Evolutionary conservation across 2,329 filamentous ascomycete genomes (phyloP).

Genomic region (Colletotrichum karsti): DNA sequence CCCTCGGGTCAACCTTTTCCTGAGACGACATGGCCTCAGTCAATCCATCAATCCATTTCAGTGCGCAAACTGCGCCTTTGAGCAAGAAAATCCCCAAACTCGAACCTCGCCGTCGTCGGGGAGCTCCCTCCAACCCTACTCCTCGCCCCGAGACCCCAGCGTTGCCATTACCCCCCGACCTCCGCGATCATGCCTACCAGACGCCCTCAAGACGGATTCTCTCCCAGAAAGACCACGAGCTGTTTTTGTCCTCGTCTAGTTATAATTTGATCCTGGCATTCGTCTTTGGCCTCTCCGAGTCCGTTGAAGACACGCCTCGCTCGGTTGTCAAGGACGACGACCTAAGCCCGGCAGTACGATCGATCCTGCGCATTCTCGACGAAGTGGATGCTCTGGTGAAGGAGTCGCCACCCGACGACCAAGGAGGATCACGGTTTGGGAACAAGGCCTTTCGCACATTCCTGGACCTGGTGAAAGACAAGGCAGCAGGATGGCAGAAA

Average conservation of each 20-base stretch:
- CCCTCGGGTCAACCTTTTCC: background rate
- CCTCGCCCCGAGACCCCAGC: conserved; percentile 80
- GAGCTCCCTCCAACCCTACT: conserved; percentile 59
- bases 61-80: background rate
- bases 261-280: conserved; percentile 83
- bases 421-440: conserved; percentile 89
- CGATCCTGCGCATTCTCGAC: conserved; percentile 75
- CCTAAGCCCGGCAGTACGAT: conserved; percentile 66
- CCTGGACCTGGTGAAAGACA: conserved; percentile 72
- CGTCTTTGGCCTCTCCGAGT: conserved; percentile 86
- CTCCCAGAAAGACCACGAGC: conserved; percentile 79
- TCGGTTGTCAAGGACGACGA: conserved; percentile 66
- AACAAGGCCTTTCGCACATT: conserved; percentile 91
- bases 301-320: conserved; percentile 75
- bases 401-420: conserved; percentile 81
- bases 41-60: background rate
- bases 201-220: conserved; percentile 82
- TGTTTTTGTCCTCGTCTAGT: conserved; percentile 82
- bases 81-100: conserved; percentile 67
- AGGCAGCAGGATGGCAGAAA: conserved; percentile 69
- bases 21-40: conserved; percentile 10
- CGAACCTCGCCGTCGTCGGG: conserved; percentile 67
- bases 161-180: conserved; percentile 73
- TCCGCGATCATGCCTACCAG: conserved; percentile 67
- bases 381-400: conserved; percentile 73